Evolutionary conservation across 1,284 basidiomycete genomes (phyloP).

Genomic region (Ustilago xerochloae): DNA sequence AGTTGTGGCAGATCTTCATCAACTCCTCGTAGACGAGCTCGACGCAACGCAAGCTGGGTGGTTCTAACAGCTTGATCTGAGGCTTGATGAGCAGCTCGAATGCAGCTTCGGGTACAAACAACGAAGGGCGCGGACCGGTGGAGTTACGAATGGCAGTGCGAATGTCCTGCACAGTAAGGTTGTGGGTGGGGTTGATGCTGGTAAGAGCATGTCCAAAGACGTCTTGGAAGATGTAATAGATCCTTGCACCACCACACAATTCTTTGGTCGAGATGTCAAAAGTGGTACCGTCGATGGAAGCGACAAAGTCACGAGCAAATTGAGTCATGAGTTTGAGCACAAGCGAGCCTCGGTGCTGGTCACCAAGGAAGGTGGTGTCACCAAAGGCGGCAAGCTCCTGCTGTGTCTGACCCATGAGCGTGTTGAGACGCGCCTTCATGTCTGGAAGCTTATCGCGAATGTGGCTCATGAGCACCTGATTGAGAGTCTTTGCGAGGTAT

Average conservation of each 20-base stretch:
- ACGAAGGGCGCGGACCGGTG: slow-evolving; percentile 92
- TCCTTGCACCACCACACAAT: slow-evolving; percentile 94
- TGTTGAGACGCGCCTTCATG: slow-evolving; percentile 98
- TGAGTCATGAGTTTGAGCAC: slow-evolving; percentile 90
- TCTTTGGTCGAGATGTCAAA: slow-evolving; percentile 98
- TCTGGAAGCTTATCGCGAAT: slow-evolving; percentile 98
- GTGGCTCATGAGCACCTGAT: slow-evolving; percentile 95
- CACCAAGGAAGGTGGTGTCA: slow-evolving; percentile 90
- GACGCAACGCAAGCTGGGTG: slow-evolving; percentile 92
- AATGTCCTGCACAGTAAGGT: slow-evolving; percentile 93
- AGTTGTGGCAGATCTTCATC: slow-evolving; percentile 99
- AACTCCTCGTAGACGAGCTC: slow-evolving; percentile 99
- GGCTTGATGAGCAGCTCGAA: slow-evolving; percentile 98
- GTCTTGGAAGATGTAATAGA: slow-evolving; percentile 99
- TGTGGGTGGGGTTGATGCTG: slow-evolving; percentile 89
- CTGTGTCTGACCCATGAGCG: slow-evolving; percentile 97
- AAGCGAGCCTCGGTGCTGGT: slow-evolving; percentile 79
- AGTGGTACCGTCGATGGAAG: slow-evolving; percentile 97
- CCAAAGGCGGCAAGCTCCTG: slow-evolving; percentile 97
- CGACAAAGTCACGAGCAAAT: slow-evolving; percentile 96
- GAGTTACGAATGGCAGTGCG: slow-evolving; percentile 98
- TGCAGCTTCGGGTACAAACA: slow-evolving; percentile 96
- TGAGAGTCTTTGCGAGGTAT: slow-evolving; percentile 92
- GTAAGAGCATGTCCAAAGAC: slow-evolving; percentile 92
- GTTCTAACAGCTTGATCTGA: slow-evolving; percentile 95